Percentiles rank a stretch among this genome's conserved stretches.
Conservation (phyloP, 306 rosid species). For the Glycyrrhiza uralensis region DNA sequence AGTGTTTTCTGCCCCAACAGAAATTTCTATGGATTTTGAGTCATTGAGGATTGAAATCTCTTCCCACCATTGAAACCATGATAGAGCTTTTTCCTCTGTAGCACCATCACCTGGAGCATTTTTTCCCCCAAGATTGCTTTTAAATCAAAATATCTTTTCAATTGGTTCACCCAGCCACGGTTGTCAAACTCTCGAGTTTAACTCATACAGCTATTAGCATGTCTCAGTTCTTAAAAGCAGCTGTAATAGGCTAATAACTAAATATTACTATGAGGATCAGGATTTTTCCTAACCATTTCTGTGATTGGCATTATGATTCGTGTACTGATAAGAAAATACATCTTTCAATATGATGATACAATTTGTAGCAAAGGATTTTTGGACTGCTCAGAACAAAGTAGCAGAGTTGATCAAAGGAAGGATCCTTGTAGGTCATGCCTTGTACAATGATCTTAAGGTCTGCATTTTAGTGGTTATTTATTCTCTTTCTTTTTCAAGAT, state of each 20-base stretch:
- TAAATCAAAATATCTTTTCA: too few species aligned
- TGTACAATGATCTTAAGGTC: constrained; percentile 92
- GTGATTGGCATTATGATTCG: not conserved
- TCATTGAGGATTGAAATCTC: too few species aligned
- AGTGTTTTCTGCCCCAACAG: too few species aligned
- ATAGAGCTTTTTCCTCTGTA: too few species aligned
- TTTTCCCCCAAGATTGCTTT: too few species aligned
- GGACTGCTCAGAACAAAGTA: constrained; percentile 71
- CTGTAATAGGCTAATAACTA: constrained; percentile 7
- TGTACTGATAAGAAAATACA: constrained; percentile 5
- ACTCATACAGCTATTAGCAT: not conserved
- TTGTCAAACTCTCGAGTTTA: too few species aligned
- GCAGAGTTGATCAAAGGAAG: constrained; percentile 78
- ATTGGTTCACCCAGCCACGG: too few species aligned
- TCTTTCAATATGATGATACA: constrained; percentile 5
- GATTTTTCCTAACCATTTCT: not conserved
- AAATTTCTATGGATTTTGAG: too few species aligned
- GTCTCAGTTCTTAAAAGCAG: constrained; percentile 11
- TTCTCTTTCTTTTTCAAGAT: not conserved
- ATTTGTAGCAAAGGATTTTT: constrained; percentile 71
- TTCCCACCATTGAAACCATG: too few species aligned
- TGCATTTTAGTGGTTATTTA: constrained; percentile 18
- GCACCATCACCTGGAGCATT: too few species aligned
- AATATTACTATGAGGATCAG: not conserved
- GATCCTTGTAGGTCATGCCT: constrained; percentile 92